Evolutionary conservation across 768 basidiomycete species (phyloP), one percentile per base, ranked within the genome.

Genomic region (Russula abietina): DNA sequence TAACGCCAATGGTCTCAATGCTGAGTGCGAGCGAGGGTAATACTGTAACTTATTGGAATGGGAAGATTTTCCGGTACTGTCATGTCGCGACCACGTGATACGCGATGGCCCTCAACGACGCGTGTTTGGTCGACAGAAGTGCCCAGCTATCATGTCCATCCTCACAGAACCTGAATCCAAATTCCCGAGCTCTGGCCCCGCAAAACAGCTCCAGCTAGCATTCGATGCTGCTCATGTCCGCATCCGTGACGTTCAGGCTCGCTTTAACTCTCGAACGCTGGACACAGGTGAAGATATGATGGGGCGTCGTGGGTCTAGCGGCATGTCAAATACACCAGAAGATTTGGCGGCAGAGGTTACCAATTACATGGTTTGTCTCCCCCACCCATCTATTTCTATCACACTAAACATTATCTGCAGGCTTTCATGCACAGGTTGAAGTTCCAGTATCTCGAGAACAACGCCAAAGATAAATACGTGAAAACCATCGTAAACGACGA

Each of bases 401-500:
- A 28, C 24, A 19, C 30, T 57, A 24, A 32, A n/a, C 2, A 14
- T 45, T 39, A 19, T 54, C n/a, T 2, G 17, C 57, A 90, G 89
- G 77, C 84, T 8, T 89, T 85, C 68, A 76, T 93, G 22, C 80
- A 87, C 26, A 90, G 90, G 69, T 82, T 94, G 30, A 95, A 95
- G 73, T 93, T 91, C 70, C 88, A 90, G 66, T 93, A 92, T 70
- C 76, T 93, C 19, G 91, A 96, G 69, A 90, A 93, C 72, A 90
- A 93, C 67, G 90, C 93, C 3, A 96, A 95, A 71, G 85, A 91
- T 69, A 86, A 88, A 73, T 95, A 94, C 70, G 80, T 93, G 68
- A 88, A 88, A 71, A 86, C 85, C 0, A 93, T 95, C 68, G 87
- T 93, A 54, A 90, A 86, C 70, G 88, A 91, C 68, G 90, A 94